phyloP scores from a whole-genome alignment of 192 early-diverging fungal species.

The Paraglomus brasilianum region DNA sequence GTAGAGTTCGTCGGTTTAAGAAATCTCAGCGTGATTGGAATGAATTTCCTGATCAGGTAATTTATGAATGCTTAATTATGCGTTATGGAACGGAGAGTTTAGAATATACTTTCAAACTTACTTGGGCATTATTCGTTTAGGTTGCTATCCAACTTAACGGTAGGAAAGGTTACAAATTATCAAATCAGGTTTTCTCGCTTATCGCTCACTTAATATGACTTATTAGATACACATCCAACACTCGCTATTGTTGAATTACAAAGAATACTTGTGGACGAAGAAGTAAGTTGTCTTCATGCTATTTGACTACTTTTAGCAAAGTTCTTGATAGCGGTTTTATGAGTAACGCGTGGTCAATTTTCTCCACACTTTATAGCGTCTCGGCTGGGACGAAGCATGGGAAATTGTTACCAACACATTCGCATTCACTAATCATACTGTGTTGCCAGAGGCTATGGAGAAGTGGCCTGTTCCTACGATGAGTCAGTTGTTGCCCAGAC shows the following conservation, averaged over 20 bases:
- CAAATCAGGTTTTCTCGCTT: neutral
- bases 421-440: slow-evolving; percentile 99
- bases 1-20: slow-evolving; percentile 84
- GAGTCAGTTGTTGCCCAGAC: slow-evolving; percentile 88
- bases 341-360: neutral
- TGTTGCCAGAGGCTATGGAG: slow-evolving; percentile 97
- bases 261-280: slow-evolving; percentile 90
- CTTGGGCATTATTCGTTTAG: neutral
- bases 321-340: neutral
- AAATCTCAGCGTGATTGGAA: slow-evolving; percentile 78
- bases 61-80: neutral
- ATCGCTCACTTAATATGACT: neutral
- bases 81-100: neutral
- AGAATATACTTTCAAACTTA: neutral
- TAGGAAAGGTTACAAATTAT: slow-evolving; percentile 16
- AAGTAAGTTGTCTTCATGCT: slow-evolving; percentile 38
- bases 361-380: slow-evolving; percentile 33
- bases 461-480: slow-evolving; percentile 96
- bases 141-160: slow-evolving; percentile 92
- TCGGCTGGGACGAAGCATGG: slow-evolving; percentile 96
- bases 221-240: slow-evolving; percentile 91
- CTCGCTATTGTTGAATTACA: slow-evolving; percentile 91
- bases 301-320: too few species aligned
- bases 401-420: slow-evolving; percentile 84
- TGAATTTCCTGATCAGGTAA: slow-evolving; percentile 87